Conservation (phyloP, 345 rosid species). For the thale cress (Arabidopsis thaliana) region DNA sequence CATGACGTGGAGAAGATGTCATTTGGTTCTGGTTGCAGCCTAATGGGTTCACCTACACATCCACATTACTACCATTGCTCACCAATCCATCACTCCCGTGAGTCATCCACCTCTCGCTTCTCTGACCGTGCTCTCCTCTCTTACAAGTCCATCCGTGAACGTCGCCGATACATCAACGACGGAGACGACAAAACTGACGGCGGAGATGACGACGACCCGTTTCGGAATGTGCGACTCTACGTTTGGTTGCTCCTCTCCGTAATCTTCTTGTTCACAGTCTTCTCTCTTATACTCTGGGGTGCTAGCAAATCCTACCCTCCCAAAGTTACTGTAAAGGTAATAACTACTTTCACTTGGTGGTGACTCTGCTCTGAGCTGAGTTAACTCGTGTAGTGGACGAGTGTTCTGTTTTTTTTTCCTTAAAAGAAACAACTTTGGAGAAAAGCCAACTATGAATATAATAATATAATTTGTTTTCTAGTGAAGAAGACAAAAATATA, state of each 20-base stretch:
- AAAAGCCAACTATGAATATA: constrained; percentile 27
- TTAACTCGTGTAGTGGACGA: constrained; percentile 19
- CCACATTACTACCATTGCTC: constrained; percentile 85
- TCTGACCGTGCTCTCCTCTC: constrained; percentile 61
- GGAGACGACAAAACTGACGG: constrained; percentile 48
- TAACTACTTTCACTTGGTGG: constrained; percentile 27
- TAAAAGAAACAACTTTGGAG: constrained; percentile 29
- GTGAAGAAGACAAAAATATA: not conserved
- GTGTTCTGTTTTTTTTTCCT: constrained; percentile 23
- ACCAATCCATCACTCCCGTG: constrained; percentile 94
- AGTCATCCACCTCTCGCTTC: constrained; percentile 91
- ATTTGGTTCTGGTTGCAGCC: constrained; percentile 80
- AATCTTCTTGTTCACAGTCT: constrained; percentile 59
- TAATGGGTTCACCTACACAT: constrained; percentile 73
- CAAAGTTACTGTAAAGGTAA: constrained; percentile 70
- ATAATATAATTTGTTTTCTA: not conserved
- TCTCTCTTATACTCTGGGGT: constrained; percentile 85
- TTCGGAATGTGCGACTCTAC: constrained; percentile 62
- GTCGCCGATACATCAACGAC: constrained; percentile 39
- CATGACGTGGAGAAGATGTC: constrained; percentile 96
- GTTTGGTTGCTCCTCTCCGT: constrained; percentile 58
- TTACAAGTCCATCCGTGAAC: constrained; percentile 60
- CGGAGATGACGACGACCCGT: constrained; percentile 36
- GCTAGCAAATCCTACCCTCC: constrained; percentile 82
- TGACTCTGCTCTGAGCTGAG: constrained; percentile 11